These are phyloP conservation scores for Mycena sanguinolenta DNA, from an alignment of 768 basidiomycete genomes.

Conservation along the genomic window DNA sequence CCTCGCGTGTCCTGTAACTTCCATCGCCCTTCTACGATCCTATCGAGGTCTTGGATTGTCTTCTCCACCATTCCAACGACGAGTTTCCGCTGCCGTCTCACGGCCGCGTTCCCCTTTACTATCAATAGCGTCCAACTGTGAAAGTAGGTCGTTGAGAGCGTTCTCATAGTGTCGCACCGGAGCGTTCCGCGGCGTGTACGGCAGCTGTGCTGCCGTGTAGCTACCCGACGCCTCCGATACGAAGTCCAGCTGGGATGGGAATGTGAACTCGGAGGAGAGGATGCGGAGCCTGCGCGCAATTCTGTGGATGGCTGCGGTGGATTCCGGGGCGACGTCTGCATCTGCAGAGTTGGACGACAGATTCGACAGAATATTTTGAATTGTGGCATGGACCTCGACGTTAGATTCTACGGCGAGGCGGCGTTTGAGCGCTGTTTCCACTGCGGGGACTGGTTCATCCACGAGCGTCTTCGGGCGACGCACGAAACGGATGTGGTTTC, in stretches of 20 bases:
- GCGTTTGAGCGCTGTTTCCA: slow-evolving; percentile 7
- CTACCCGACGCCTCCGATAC: slow-evolving; percentile 9
- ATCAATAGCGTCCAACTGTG: slow-evolving; percentile 61
- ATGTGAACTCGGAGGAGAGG: slow-evolving; percentile 46
- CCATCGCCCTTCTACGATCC: slow-evolving; percentile 48
- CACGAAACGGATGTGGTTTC: slow-evolving; percentile 2
- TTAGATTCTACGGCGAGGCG: slow-evolving; percentile 18
- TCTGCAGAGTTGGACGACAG: not conserved
- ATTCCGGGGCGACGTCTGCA: slow-evolving; percentile 26
- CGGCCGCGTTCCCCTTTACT: slow-evolving; percentile 57
- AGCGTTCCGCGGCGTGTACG: slow-evolving; percentile 59
- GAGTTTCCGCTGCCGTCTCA: slow-evolving; percentile 53
- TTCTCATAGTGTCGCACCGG: slow-evolving; percentile 62
- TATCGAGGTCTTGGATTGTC: slow-evolving; percentile 55
- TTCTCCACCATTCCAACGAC: slow-evolving; percentile 60
- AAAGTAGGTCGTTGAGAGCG: slow-evolving; percentile 58
- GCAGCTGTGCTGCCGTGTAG: slow-evolving; percentile 43
- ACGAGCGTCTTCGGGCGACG: slow-evolving; percentile 2
- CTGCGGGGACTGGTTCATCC: not conserved
- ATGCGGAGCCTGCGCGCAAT: slow-evolving; percentile 43
- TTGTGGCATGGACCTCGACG: slow-evolving; percentile 31
- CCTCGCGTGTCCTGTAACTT: slow-evolving; percentile 19
- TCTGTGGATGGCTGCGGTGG: slow-evolving; percentile 39
- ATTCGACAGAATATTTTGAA: slow-evolving; percentile 22
- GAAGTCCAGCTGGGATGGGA: slow-evolving; percentile 50